Evolutionary conservation across 1,284 basidiomycete species (phyloP), one percentile per base, ranked within the genome.

Genomic region (Malassezia restricta): DNA sequence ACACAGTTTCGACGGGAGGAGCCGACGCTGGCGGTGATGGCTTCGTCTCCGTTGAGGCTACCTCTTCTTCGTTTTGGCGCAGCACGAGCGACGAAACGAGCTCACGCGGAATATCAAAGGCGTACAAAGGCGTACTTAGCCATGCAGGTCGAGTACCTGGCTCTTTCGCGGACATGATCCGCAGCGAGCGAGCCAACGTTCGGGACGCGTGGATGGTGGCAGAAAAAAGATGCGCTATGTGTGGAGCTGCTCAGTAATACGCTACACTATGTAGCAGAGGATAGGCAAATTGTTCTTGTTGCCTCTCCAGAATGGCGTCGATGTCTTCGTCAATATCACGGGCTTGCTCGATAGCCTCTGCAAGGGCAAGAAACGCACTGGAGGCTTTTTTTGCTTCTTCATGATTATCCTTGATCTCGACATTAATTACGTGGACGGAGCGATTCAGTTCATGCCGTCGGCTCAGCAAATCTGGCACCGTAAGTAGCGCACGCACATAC

Each of bases 391-490:
- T 78, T 0, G 94, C 94, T 74, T 98, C 94, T 77, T 98, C 94
- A 66, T 96, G 92, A 69, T 95, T 98, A 76, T 99, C 94, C 77
- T 87, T 95, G 76, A 98, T 98, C 73, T 99, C 94, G 56, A 98
- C 81, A 75, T 99, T 99, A 74, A 99, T 89, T 49, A 99, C 76
- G 74, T 99, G 94, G 20, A 98, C 90, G 0, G 89, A 83, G 50
- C 85, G 83, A 76, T 91, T 96, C 69, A 84, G 83, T 57, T 98
- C 92, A 2, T 91, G 87, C 27, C 89, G 90, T 57, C 88, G 80
- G 38, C 79, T 77, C 54, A 98, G 78, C 15, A 99, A 77, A 76
- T 99, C 94, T 94, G 35, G 11, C 9, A 41, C 39, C 33, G 15
- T 12, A 35, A 11, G 11, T 12, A 35, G 33, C 3, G 14, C 14